phyloP scores from a whole-genome alignment of 768 basidiomycete genomes.

The Cystofilobasidium ferigula region DNA sequence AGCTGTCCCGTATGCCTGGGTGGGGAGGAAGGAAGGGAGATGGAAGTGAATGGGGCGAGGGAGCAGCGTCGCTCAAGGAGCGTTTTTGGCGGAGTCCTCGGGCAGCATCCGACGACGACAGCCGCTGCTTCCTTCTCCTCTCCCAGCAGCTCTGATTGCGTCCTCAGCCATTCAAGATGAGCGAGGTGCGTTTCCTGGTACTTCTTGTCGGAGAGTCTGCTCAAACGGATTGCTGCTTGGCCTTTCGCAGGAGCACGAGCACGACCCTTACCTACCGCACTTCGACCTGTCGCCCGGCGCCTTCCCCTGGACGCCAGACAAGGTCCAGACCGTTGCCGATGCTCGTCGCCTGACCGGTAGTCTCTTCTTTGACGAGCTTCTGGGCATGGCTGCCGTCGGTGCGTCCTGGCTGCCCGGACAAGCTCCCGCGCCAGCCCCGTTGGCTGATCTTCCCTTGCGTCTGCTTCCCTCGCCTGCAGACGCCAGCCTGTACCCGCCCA shows the following conservation, averaged over 20 bases:
- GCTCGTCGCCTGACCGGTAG: constrained; percentile 2
- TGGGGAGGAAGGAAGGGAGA: neutral
- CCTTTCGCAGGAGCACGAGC: neutral
- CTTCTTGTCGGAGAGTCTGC: no score
- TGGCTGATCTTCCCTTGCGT: neutral
- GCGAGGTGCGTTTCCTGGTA: no score
- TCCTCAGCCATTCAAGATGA: neutral
- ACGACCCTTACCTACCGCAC: constrained; percentile 7
- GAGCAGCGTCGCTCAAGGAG: neutral
- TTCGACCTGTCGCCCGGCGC: constrained; percentile 17
- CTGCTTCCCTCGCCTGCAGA: constrained; percentile 6
- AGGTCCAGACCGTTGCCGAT: neutral
- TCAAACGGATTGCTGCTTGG: no score
- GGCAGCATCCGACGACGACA: no score
- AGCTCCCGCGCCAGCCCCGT: no score
- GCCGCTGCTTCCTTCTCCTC: no score
- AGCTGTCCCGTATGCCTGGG: no score
- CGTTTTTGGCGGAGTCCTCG: no score
- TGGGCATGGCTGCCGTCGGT: constrained; percentile 19
- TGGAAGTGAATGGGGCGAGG: neutral
- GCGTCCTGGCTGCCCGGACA: neutral
- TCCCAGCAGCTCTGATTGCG: no score
- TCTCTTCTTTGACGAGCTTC: constrained; percentile 23
- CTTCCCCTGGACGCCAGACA: constrained; percentile 11
- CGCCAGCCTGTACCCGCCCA: constrained; percentile 50